Evolutionary conservation across 1,284 basidiomycete species (phyloP).

Genomic region (Austroboletus niveus): DNA sequence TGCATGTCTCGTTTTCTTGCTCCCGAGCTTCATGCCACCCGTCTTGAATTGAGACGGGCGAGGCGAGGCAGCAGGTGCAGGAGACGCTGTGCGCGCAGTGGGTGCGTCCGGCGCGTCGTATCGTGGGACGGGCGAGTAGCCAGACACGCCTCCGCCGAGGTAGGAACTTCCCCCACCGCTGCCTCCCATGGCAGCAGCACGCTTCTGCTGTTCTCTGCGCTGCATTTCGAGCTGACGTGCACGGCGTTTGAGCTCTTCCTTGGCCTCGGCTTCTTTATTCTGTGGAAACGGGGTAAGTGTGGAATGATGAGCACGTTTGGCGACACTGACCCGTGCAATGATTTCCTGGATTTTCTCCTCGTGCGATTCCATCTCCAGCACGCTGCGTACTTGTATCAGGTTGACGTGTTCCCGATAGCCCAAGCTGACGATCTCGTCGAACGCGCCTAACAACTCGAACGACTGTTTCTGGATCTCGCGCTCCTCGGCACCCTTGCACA

Average conservation of each 20-base stretch:
- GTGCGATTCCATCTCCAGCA: conserved; percentile 98
- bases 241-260: conserved; percentile 97
- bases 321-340: conserved; percentile 76
- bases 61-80: conserved; percentile 45
- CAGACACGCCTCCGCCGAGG: conserved; percentile 61
- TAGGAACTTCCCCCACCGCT: conserved; percentile 52
- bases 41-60: conserved; percentile 87
- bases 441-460: conserved; percentile 95
- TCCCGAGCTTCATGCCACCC: conserved; percentile 96
- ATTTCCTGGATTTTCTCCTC: conserved; percentile 99
- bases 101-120: conserved; percentile 61
- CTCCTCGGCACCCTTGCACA: conserved; percentile 87
- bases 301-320: background rate
- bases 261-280: conserved; percentile 99
- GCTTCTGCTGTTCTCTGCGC: conserved; percentile 86
- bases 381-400: conserved; percentile 86
- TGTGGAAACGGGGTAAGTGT: conserved; percentile 31
- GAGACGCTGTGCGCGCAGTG: conserved; percentile 47
- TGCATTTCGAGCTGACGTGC: conserved; percentile 99
- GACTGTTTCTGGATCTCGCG: conserved; percentile 88
- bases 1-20: conserved; percentile 85
- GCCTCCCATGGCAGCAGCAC: conserved; percentile 49
- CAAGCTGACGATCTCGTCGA: conserved; percentile 94
- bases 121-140: conserved; percentile 69
- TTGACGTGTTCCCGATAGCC: conserved; percentile 95